Base-by-base conservation (phyloP, 169 alveolate species). In the Plasmodium cynomolgi region DNA sequence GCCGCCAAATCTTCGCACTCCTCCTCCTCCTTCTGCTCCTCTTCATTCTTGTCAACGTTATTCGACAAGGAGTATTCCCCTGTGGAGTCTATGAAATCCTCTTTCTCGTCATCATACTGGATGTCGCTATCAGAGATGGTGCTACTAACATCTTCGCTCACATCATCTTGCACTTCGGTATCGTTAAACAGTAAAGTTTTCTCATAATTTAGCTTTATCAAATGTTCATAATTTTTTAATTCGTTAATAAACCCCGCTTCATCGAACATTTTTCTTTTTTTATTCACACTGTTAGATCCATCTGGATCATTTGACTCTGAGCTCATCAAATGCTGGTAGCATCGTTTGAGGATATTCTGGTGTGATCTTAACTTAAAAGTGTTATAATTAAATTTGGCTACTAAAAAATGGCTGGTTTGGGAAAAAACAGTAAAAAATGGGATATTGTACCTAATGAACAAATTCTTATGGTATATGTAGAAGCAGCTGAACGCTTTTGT, bases 371-470 rank as follows among this genome's bases (percentile, higher is more conserved):
- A 90, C 54, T 80, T 90, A 81, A 62, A 90, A 17, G 90, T 90
- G 34, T 90, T 90, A 54, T 47, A 80, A 80, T 90, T 90, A 90
- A 90, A 90, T 54, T 90, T 90, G 44, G 94, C 94, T 62, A 90
- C 94, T 80, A 90, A 31, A 81, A 90, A 90, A 90, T 90, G 94
- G 37, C 94, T 90, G 5, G 94, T 90, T 90, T 90, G 94, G 11
- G 94, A 90, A 71, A 80, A 90, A 34, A 90, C 79, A 3, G 94
- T 90, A 79, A 90, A 90, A 80, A 90, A 90, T 34, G 94, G 94
- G 50, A 90, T 90, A 74, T 80, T 90, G 72, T 90, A 90, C 54
- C 83, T 90, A 47, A 90, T 33, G 82, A 90, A 90, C 41, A 90
- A 80, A 34, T 90, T 90, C 82, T 90, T 90, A 33, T 90, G 94